Evolutionary conservation across 2,329 filamentous ascomycete species (phyloP).

Genomic region (Rutstroemia sydowiana): DNA sequence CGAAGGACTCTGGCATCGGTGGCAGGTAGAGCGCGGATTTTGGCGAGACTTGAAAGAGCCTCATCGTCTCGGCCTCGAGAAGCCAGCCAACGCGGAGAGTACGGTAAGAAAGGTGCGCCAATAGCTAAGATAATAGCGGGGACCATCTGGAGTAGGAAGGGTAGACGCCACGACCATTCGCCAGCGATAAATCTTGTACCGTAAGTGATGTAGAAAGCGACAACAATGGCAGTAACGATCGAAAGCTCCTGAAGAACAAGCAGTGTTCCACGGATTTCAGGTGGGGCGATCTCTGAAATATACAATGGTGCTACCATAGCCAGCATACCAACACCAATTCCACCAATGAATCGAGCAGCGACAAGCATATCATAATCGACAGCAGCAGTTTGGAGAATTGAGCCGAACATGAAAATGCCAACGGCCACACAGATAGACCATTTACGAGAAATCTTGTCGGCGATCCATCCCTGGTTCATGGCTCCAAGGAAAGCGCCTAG

Average conservation of each 20-base stretch:
- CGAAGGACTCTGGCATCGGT: constrained; percentile 37
- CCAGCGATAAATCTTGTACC: constrained; percentile 37
- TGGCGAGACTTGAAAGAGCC: constrained; percentile 42
- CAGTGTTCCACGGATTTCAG: constrained; percentile 55
- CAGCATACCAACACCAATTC: neutral
- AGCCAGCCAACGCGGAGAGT: constrained; percentile 42
- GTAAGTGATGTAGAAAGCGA: constrained; percentile 41
- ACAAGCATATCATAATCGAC: neutral
- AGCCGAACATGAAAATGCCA: constrained; percentile 41
- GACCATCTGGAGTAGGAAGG: constrained; percentile 39
- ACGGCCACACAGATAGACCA: constrained; percentile 45
- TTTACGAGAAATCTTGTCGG: no score
- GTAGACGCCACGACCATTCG: constrained; percentile 38
- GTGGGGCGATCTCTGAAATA: constrained; percentile 46
- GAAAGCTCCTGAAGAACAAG: constrained; percentile 59
- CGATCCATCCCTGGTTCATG: neutral
- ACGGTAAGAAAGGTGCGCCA: constrained; percentile 38
- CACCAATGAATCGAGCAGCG: neutral
- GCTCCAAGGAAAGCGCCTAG: constrained; percentile 39
- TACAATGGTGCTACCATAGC: constrained; percentile 35
- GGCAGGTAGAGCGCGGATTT: constrained; percentile 20
- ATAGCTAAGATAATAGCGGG: constrained; percentile 39
- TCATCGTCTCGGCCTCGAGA: constrained; percentile 34
- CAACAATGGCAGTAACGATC: constrained; percentile 47
- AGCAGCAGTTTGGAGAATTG: constrained; percentile 22